A percentile compares a stretch with the other conserved stretches of the same genome.
phyloP scores from a whole-genome alignment of 1,139 yeast genomes.

The Zhuliangozyma blackwelliae region DNA sequence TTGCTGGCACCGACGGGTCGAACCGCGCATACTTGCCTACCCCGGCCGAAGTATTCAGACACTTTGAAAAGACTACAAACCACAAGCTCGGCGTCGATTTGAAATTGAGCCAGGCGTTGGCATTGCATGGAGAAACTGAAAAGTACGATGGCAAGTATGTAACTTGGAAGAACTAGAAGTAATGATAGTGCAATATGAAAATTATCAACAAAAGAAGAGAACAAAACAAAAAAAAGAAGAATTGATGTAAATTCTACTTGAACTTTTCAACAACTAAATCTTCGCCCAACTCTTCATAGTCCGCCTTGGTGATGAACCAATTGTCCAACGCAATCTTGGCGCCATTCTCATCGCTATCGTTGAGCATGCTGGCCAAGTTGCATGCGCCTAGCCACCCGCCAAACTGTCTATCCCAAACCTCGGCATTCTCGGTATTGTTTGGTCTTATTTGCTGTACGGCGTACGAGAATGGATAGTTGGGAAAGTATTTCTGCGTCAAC shows the following conservation, averaged over 20 bases:
- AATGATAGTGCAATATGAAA: neutral
- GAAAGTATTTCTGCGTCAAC: conserved; percentile 41
- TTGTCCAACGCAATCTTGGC: conserved; percentile 44
- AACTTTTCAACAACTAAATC: conserved; percentile 54
- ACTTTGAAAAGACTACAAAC: conserved; percentile 49
- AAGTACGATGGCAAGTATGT: conserved; percentile 54
- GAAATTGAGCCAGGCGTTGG: conserved; percentile 53
- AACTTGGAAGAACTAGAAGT: conserved; percentile 46
- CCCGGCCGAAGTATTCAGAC: conserved; percentile 56
- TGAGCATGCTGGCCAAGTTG: conserved; percentile 52
- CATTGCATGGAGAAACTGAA: conserved; percentile 58
- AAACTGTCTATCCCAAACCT: conserved; percentile 50
- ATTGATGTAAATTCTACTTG: conserved; percentile 17
- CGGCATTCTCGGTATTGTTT: conserved; percentile 21
- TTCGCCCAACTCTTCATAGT: conserved; percentile 58
- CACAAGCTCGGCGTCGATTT: conserved; percentile 60
- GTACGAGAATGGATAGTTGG: conserved; percentile 39
- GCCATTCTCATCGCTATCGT: conserved; percentile 37
- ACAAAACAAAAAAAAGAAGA: neutral
- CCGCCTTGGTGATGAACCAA: conserved; percentile 54
- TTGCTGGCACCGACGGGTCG: conserved; percentile 62
- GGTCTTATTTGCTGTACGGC: conserved; percentile 15
- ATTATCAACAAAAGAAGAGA: neutral
- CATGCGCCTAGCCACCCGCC: conserved; percentile 69
- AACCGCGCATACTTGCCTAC: conserved; percentile 66